These are phyloP conservation scores for Stylonectria norvegica DNA, from an alignment of 2,329 filamentous ascomycete species.

Conservation along the genomic window DNA sequence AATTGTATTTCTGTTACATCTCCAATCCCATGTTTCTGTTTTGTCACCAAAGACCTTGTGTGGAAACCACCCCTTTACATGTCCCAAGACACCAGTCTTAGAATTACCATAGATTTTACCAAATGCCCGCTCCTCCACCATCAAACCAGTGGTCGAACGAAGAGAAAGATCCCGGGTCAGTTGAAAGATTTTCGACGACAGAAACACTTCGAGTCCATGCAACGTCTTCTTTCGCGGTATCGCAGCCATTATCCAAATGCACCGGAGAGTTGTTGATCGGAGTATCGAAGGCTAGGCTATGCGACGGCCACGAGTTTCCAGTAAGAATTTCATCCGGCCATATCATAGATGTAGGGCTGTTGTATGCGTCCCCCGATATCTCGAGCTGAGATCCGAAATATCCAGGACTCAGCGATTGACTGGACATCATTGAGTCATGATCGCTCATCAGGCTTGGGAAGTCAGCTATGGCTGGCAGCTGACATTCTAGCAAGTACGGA, in stretches of 20 bases:
- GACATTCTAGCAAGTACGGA: slow-evolving; percentile 3
- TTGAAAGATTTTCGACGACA: not conserved
- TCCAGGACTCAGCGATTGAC: not conserved
- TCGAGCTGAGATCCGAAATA: not conserved
- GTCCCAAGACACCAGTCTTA: too few relatives aligned
- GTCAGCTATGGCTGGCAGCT: slow-evolving; percentile 10
- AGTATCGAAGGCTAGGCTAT: not conserved
- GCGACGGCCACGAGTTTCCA: not conserved
- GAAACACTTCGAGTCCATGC: not conserved
- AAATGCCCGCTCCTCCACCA: not conserved
- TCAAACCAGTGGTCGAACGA: slow-evolving; percentile 20
- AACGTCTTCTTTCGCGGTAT: not conserved
- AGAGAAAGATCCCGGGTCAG: slow-evolving; percentile 10
- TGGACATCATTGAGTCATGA: not conserved
- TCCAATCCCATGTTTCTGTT: too few relatives aligned
- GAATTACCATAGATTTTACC: too few relatives aligned
- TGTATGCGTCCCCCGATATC: not conserved
- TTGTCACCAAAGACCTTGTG: too few relatives aligned
- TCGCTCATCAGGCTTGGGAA: not conserved
- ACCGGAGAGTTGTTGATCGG: not conserved
- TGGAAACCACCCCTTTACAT: too few relatives aligned
- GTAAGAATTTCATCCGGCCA: not conserved
- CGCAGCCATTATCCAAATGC: not conserved
- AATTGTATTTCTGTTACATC: too few relatives aligned
- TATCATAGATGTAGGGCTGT: not conserved